Evolutionary conservation across 345 rosid species (phyloP).

Genomic region (Cardamine chenopodiifolia): DNA sequence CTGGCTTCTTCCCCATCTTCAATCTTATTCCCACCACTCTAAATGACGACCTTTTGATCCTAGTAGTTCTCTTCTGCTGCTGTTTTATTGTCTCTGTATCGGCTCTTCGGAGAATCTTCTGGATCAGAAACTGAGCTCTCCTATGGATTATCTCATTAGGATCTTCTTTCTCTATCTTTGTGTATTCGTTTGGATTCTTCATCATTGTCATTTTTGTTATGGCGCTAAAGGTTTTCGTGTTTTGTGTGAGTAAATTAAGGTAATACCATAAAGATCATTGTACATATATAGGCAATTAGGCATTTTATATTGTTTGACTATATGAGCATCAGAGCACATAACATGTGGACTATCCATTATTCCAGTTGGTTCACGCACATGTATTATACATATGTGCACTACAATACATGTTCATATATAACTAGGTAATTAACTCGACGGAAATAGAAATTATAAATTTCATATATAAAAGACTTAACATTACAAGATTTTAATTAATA

Average conservation of each 20-base stretch:
- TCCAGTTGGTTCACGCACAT: constrained; percentile 32
- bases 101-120: constrained; percentile 57
- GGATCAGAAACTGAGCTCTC: constrained; percentile 76
- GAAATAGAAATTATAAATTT: too few species aligned
- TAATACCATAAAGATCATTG: constrained; percentile 13
- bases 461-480: too few species aligned
- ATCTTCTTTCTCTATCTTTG: constrained; percentile 66
- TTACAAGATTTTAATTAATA: too few species aligned
- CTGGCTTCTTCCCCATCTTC: constrained; percentile 70
- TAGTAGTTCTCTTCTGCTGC: constrained; percentile 42
- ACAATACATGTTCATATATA: too few species aligned
- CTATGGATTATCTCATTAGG: constrained; percentile 55
- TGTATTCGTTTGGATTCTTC: constrained; percentile 50
- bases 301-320: constrained; percentile 29
- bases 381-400: too few species aligned
- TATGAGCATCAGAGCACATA: constrained; percentile 14
- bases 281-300: constrained; percentile 7
- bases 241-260: not conserved
- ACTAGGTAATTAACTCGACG: too few species aligned
- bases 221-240: not conserved
- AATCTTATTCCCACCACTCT: constrained; percentile 57
- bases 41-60: constrained; percentile 9
- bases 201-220: constrained; percentile 38
- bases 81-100: constrained; percentile 45
- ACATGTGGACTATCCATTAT: constrained; percentile 36